Evolutionary conservation across 2,329 filamentous ascomycete species (phyloP), one percentile per base, ranked within the genome.

Genomic region (Beauveria pseudobassiana): DNA sequence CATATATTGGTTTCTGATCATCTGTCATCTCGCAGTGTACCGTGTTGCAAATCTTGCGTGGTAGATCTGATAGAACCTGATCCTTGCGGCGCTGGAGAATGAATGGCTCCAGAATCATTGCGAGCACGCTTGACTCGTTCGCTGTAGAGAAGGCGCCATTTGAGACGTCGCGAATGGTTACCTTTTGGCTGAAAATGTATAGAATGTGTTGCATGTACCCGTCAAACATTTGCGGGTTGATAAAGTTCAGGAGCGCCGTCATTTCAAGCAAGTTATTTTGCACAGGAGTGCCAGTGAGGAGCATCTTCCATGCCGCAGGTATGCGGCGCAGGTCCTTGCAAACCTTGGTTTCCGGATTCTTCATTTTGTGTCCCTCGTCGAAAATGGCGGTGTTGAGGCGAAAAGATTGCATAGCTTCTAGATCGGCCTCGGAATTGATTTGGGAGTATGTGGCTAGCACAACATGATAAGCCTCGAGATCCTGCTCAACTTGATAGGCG

Each of bases 201-300:
- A 88, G 82, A n/a, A 99, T 81, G 64, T 93, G 86, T 9, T 95
- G 87, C 68, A 89, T 86, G 65, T 88, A 86, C 42, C 87, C 83
- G 10, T 84, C 79, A 72, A 99, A 99, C 42, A 98, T 82, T 8
- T 84, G 77, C 0, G 95, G 95, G 74, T 98, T 88, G 69, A 99
- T 92, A 71, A 99, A 98, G n/a, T 88, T 91, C 14, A 99, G 83
- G 16, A 99, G 83, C 2, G 92, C 90, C 46, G 92, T 88, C 69
- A 99, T 85, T 75, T 99, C 95, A 70, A 93, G 88, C 22, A 99
- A 79, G 72, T 98, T 98, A 76, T 99, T 96, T 73, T 96, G 91
- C 2, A 99, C 82, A 0, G 95, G 95, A 0, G 95, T 99, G 48
- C 74, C 74, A 14, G 76, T 77, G 10, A 99, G 82, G 4, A 99